These are phyloP conservation scores for Ceratocystis alfenasii DNA, from an alignment of 2,329 filamentous ascomycete species.

Conservation along the genomic window DNA sequence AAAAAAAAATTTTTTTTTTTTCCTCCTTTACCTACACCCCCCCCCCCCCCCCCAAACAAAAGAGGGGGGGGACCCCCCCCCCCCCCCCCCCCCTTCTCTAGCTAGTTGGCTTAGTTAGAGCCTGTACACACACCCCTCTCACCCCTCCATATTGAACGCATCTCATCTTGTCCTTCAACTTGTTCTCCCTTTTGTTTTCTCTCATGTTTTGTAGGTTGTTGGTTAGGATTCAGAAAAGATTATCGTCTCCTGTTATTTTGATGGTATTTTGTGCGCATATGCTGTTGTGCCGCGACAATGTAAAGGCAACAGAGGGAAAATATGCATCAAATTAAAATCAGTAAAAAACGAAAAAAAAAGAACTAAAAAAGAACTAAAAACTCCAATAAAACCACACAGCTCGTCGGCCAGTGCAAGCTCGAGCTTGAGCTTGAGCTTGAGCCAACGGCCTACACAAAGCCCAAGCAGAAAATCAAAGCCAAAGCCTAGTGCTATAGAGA, in stretches of 20 bases:
- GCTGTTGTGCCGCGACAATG: too few species aligned
- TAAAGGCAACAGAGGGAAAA: too few species aligned
- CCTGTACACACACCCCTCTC: not conserved
- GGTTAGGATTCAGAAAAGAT: not conserved
- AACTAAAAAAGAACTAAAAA: not conserved
- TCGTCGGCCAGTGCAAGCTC: not conserved
- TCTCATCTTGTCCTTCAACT: not conserved
- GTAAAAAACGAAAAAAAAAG: not conserved
- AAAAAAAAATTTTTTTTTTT: too few species aligned
- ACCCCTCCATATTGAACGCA: slow-evolving; percentile 1
- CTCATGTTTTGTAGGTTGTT: not conserved
- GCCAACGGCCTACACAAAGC: not conserved
- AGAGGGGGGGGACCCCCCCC: too few species aligned
- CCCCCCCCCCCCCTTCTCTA: not conserved
- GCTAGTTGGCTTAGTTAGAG: not conserved
- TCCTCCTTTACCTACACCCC: too few species aligned
- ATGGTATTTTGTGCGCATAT: too few species aligned
- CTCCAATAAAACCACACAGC: not conserved
- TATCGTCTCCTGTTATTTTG: not conserved
- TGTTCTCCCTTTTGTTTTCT: not conserved
- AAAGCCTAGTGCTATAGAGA: not conserved
- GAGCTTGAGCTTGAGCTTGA: slow-evolving; percentile 9
- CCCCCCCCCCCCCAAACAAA: too few species aligned
- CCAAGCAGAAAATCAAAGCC: slow-evolving; percentile 5
- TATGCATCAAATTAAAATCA: not conserved